These are phyloP conservation scores for Staphylotrichum longicolle DNA, from an alignment of 495 filamentous ascomycete species.

Conservation along the genomic window DNA sequence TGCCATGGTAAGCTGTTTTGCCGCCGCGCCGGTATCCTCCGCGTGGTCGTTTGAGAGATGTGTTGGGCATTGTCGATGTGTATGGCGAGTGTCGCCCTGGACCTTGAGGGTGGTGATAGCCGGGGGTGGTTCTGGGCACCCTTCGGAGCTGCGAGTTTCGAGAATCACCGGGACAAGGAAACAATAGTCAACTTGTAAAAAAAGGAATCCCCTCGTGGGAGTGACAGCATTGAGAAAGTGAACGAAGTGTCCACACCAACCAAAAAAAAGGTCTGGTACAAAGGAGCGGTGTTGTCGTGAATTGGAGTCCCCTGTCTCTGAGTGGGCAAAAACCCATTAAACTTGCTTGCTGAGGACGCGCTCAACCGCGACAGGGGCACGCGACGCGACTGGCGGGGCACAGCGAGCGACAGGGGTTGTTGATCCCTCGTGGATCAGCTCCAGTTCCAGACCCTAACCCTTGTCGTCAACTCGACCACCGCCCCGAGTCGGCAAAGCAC, in stretches of 20 bases:
- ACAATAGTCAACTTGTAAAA: not conserved
- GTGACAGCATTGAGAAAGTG: not conserved
- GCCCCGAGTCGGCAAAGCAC: constrained; percentile 11
- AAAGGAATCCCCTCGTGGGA: not conserved
- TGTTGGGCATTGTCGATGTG: constrained; percentile 46
- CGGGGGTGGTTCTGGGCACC: not conserved
- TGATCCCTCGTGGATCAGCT: not conserved
- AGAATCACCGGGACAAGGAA: not conserved
- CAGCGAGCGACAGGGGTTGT: not conserved
- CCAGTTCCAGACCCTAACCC: constrained; percentile 15
- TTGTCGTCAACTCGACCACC: not conserved
- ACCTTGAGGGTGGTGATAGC: not conserved
- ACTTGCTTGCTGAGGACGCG: constrained; percentile 20
- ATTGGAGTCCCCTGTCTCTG: not conserved
- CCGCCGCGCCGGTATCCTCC: constrained; percentile 54
- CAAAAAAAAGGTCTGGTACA: too few relatives aligned
- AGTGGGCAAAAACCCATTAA: constrained; percentile 27
- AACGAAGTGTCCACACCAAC: too few relatives aligned
- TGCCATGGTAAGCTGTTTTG: constrained; percentile 56
- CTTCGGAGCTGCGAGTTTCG: not conserved
- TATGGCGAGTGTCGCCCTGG: not conserved
- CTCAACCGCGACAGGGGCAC: constrained; percentile 19
- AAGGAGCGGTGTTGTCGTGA: not conserved
- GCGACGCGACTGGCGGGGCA: constrained; percentile 27
- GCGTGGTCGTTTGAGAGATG: constrained; percentile 45